Conservation (phyloP, 2,329 filamentous ascomycete species). For the Capronia americana region DNA sequence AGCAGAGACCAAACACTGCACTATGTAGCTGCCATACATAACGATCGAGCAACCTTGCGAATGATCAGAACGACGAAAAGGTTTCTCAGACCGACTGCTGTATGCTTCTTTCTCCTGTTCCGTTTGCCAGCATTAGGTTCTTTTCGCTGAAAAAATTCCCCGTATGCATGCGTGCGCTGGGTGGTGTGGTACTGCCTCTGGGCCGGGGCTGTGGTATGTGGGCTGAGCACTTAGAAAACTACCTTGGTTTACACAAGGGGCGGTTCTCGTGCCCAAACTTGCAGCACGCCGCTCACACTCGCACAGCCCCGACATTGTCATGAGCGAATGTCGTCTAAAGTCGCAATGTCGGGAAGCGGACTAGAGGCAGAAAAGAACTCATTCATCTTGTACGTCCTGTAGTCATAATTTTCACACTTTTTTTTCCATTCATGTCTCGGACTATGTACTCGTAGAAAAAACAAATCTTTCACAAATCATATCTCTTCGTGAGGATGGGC, state of each 20-base stretch:
- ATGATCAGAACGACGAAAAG: neutral
- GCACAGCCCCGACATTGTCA: no score
- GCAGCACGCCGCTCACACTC: no score
- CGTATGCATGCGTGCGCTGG: no score
- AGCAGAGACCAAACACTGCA: neutral
- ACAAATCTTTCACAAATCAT: constrained; percentile 1
- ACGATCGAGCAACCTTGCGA: neutral
- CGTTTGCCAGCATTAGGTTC: neutral
- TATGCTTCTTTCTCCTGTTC: neutral
- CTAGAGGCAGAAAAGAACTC: neutral
- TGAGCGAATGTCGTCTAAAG: no score
- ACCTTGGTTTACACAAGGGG: neutral
- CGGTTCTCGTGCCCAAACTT: no score
- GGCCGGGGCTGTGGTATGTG: neutral
- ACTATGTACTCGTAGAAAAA: no score
- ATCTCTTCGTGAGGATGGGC: neutral
- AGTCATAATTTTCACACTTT: neutral
- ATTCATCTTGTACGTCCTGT: neutral
- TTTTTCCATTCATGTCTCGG: neutral
- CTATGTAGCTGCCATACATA: neutral
- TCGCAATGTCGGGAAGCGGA: neutral
- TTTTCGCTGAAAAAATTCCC: neutral
- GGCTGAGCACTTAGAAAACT: neutral
- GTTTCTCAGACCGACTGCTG: neutral
- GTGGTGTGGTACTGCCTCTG: neutral